Evolutionary conservation across 495 filamentous ascomycete species (phyloP), one percentile per base, ranked within the genome.

Genomic region (Friedmanniomyces simplex): DNA sequence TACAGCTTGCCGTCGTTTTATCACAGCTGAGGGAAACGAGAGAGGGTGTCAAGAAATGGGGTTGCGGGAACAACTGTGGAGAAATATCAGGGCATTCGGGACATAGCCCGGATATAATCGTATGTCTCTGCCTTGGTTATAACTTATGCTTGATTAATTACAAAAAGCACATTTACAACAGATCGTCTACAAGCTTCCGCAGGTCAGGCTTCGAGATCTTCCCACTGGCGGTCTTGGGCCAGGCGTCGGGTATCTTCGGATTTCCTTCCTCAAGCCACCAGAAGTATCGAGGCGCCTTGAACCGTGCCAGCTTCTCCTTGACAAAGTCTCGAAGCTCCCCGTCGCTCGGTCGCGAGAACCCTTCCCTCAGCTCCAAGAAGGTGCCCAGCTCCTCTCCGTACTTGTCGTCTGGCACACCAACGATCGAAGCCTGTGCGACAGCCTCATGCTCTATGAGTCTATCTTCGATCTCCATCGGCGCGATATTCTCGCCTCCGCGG

Each of bases 381-480:
- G 62, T 54, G 13, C 32, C 58, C 13, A 67, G 34, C 16, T 61
- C 59, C 54, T 67, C 64, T 7, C 64, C 64, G 45, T 64, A 67
- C 51, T 57, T 62, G 28, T 59, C 59, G 47, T 62, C 60, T n/a
- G 63, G 62, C 13, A 63, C 59, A 14, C 65, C 65, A 36, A 67
- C 49, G 18, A 67, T 61, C 2, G 51, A 43, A 1, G 54, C 59
- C 30, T 67, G 58, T 42, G 45, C 54, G 18, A 67, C 54, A 20
- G 59, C 59, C 21, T 48, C 45, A 41, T 63, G 63, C 50, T 57
- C 56, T 45, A 52, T 52, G 6, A 67, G 54, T 25, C 62, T 26
- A 24, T 63, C 65, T 60, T 67, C 65, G 39, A 67, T 62, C 58
- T 67, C 63, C 46, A 64, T 34, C 6, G 65, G 65, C 42, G 63